Evolutionary conservation across 495 filamentous ascomycete species (phyloP).

Genomic region (Aspergillus kassunensis): DNA sequence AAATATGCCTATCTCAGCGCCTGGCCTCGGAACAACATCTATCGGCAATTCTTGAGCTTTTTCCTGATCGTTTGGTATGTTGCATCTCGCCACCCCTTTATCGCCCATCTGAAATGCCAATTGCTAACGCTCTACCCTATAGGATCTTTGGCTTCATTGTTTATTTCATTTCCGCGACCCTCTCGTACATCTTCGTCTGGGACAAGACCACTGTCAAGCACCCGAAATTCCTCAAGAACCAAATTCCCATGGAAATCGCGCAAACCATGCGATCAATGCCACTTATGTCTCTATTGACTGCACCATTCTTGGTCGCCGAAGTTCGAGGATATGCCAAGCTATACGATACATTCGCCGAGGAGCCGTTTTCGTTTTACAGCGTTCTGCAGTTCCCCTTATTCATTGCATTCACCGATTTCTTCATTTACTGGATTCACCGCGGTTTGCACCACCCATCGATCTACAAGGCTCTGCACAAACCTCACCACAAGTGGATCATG

Average conservation of each 20-base stretch:
- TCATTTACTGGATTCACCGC: slow-evolving; percentile 94
- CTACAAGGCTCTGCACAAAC: slow-evolving; percentile 91
- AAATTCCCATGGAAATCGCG: slow-evolving; percentile 79
- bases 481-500: slow-evolving; percentile 99
- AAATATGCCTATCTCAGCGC: slow-evolving; percentile 77
- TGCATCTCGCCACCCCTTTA: background rate
- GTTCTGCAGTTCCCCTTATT: slow-evolving; percentile 87
- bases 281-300: slow-evolving; percentile 77
- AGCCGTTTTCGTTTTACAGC: slow-evolving; percentile 73
- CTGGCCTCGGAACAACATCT: slow-evolving; percentile 76
- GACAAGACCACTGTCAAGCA: slow-evolving; percentile 86
- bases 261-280: slow-evolving; percentile 76
- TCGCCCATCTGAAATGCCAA: background rate
- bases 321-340: slow-evolving; percentile 83
- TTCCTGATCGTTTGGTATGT: slow-evolving; percentile 83
- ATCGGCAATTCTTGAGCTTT: slow-evolving; percentile 70
- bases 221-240: slow-evolving; percentile 93
- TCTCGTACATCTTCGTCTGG: slow-evolving; percentile 91
- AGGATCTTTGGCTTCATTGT: slow-evolving; percentile 81
- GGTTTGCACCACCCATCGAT: slow-evolving; percentile 76
- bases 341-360: slow-evolving; percentile 71
- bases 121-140: background rate
- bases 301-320: slow-evolving; percentile 78
- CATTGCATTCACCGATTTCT: slow-evolving; percentile 86
- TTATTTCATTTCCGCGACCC: slow-evolving; percentile 78